phyloP scores from a whole-genome alignment of 2,329 filamentous ascomycete species.

The Beauveria rudraprayagi region DNA sequence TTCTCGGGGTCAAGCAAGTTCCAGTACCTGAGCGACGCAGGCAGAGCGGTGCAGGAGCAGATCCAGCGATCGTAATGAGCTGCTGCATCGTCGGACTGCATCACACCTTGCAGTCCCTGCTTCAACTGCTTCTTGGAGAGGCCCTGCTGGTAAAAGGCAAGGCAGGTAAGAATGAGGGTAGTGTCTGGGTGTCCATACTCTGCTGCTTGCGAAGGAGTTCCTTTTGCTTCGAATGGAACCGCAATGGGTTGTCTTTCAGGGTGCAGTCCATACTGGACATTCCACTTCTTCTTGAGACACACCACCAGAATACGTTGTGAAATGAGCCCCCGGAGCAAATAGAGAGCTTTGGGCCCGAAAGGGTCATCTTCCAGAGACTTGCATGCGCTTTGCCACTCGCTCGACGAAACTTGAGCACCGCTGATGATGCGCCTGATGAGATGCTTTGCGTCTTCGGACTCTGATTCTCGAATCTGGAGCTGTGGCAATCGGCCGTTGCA shows the following conservation, averaged over 20 bases:
- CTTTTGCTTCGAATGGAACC: slow-evolving; percentile 61
- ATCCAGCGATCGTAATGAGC: slow-evolving; percentile 47
- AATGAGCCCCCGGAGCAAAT: slow-evolving; percentile 56
- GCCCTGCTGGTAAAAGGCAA: slow-evolving; percentile 60
- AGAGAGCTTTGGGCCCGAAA: slow-evolving; percentile 25
- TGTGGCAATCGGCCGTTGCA: slow-evolving; percentile 21
- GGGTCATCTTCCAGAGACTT: slow-evolving; percentile 28
- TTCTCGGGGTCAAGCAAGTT: slow-evolving; percentile 54
- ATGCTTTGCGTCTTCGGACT: not conserved
- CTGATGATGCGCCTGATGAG: not conserved
- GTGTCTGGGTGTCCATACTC: slow-evolving; percentile 65
- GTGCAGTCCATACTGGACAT: slow-evolving; percentile 57
- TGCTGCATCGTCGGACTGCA: slow-evolving; percentile 48
- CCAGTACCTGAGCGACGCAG: slow-evolving; percentile 40
- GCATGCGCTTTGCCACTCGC: not conserved
- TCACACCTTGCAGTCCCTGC: slow-evolving; percentile 40
- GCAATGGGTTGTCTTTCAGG: slow-evolving; percentile 49
- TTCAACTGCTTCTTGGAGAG: slow-evolving; percentile 40
- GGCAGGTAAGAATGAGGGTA: slow-evolving; percentile 53
- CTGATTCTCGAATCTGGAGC: slow-evolving; percentile 9
- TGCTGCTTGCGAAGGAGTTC: slow-evolving; percentile 50
- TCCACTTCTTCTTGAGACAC: slow-evolving; percentile 55
- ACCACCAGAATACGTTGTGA: slow-evolving; percentile 51
- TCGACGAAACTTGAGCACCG: not conserved
- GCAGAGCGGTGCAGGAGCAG: slow-evolving; percentile 31